Conservation (phyloP, 192 early-diverging fungal species). For the Coemansia sp. region DNA sequence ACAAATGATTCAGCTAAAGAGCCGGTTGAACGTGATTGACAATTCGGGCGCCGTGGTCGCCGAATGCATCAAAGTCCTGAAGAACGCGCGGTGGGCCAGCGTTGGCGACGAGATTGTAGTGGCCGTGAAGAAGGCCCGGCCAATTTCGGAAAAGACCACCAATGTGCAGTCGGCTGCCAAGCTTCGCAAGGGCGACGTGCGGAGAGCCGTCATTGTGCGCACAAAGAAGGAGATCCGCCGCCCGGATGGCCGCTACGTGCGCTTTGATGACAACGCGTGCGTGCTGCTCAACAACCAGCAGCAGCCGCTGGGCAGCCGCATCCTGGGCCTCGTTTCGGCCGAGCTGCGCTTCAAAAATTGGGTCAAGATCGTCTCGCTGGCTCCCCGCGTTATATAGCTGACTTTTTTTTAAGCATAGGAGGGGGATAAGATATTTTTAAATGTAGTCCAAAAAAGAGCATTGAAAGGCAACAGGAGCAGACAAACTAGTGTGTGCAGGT, state of each 20-base stretch:
- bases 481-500: background rate
- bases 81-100: conserved; percentile 68
- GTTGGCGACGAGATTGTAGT: conserved; percentile 93
- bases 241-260: conserved; percentile 86
- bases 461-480: conserved; percentile 1
- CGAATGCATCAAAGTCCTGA: conserved; percentile 93
- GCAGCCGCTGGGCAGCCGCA: conserved; percentile 91
- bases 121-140: conserved; percentile 90
- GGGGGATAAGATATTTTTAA: background rate
- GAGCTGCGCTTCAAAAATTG: conserved; percentile 93
- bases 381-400: conserved; percentile 74
- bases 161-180: conserved; percentile 61
- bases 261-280: conserved; percentile 97
- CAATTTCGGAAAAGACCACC: conserved; percentile 59
- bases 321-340: conserved; percentile 84
- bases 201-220: conserved; percentile 86
- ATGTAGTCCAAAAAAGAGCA: background rate
- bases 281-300: conserved; percentile 92
- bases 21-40: conserved; percentile 91
- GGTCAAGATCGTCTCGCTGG: conserved; percentile 93
- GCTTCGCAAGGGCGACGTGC: conserved; percentile 92
- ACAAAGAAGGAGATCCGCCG: conserved; percentile 85
- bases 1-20: conserved; percentile 76
- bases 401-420: background rate
- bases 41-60: conserved; percentile 92